phyloP scores from a whole-genome alignment of 148 eudicot species.

The Fagopyrum homotropicum region DNA sequence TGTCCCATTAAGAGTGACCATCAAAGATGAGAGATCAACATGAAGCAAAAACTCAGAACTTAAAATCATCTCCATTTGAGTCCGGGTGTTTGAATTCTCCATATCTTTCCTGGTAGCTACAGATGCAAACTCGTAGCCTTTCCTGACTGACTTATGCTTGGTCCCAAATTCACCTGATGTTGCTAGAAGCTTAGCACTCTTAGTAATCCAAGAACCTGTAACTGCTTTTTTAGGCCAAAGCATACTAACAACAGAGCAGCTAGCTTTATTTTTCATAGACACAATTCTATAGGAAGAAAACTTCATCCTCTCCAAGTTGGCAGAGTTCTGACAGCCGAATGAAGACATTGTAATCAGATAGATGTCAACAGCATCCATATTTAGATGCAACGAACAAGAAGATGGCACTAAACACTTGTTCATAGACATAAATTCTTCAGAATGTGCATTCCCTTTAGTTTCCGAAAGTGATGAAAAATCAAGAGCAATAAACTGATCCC shows the following conservation, averaged over 20 bases:
- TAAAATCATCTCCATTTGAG: conserved; percentile 50
- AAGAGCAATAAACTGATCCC: conserved; percentile 72
- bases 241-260: conserved; percentile 53
- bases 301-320: conserved; percentile 18
- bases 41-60: conserved; percentile 64
- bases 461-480: conserved; percentile 43
- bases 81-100: conserved; percentile 35
- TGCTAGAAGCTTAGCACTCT: conserved; percentile 67
- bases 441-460: conserved; percentile 23
- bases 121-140: conserved; percentile 66
- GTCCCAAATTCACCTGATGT: conserved; percentile 45
- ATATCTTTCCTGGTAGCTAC: conserved; percentile 47
- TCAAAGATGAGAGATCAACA: conserved; percentile 43
- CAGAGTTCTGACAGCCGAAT: conserved; percentile 21
- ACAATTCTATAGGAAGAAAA: conserved; percentile 41
- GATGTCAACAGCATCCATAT: conserved; percentile 43
- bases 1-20: conserved; percentile 38
- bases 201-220: conserved; percentile 62
- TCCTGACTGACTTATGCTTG: conserved; percentile 30
- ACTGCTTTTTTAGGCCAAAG: conserved; percentile 54
- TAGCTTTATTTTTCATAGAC: conserved; percentile 35
- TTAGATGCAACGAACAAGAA: conserved; percentile 54
- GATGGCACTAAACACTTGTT: conserved; percentile 26
- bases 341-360: conserved; percentile 35
- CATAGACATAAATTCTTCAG: conserved; percentile 23